Conservation (phyloP, 2,329 filamentous ascomycete species). For the Zymoseptoria pseudotritici region DNA sequence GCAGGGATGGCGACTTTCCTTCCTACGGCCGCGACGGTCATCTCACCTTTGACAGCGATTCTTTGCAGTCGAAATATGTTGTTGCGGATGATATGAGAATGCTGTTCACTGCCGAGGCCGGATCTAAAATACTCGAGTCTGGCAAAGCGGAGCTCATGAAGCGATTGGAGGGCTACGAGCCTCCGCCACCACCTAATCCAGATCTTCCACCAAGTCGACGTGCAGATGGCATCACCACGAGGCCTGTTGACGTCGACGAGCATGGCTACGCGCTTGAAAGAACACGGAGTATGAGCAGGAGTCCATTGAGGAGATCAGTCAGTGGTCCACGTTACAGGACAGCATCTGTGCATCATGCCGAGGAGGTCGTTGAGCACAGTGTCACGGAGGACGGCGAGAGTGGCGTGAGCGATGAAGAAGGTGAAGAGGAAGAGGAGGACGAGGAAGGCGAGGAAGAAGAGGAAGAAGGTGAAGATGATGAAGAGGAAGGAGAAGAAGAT, state of each 20-base stretch:
- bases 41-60: conserved; percentile 18
- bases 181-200: conserved; percentile 15
- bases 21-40: conserved; percentile 21
- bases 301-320: not conserved
- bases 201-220: conserved; percentile 11
- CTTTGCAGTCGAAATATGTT: conserved; percentile 14
- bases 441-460: conserved; percentile 17
- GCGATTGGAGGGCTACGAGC: conserved; percentile 40
- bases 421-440: conserved; percentile 6
- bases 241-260: not conserved
- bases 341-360: conserved; percentile 2
- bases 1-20: not conserved
- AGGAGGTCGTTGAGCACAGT: not conserved
- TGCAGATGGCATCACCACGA: conserved; percentile 10
- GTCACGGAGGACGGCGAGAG: not conserved
- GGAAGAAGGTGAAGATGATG: conserved; percentile 13
- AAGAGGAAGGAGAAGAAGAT: conserved; percentile 41
- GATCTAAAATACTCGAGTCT: conserved; percentile 42
- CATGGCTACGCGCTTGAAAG: conserved; percentile 9
- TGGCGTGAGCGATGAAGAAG: conserved; percentile 1
- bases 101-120: conserved; percentile 42
- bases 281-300: conserved; percentile 14
- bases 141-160: conserved; percentile 47
- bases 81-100: conserved; percentile 41
- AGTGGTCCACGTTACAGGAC: not conserved